Percentiles rank a stretch among this genome's conserved stretches.
Evolutionary conservation across 139 green algal species (phyloP).

Genomic region (Closterium sp.): DNA sequence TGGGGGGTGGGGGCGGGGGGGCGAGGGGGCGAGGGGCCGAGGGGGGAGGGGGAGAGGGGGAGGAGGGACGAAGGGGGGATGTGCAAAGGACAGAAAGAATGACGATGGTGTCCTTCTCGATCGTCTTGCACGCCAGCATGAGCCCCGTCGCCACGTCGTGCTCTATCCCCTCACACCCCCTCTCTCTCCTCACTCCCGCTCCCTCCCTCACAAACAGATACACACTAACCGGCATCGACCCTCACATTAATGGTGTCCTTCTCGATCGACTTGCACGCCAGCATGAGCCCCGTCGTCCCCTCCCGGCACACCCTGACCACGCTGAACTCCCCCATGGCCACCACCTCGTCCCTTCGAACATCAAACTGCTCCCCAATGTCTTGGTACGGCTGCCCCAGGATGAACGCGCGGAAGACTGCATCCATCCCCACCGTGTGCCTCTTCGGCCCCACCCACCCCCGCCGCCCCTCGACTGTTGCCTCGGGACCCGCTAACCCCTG

Average conservation of each 20-base stretch:
- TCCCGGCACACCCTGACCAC: not conserved
- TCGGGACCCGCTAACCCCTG: not conserved
- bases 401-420: not conserved
- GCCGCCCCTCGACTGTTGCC: not conserved
- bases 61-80: no score
- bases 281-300: not conserved
- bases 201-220: no score
- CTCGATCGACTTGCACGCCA: not conserved
- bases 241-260: not conserved
- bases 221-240: not conserved
- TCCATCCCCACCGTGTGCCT: not conserved
- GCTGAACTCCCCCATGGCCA: not conserved
- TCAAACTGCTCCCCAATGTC: not conserved
- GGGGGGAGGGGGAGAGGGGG: no score
- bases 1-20: no score
- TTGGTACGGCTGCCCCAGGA: not conserved
- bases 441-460: not conserved
- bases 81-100: no score
- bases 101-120: not conserved
- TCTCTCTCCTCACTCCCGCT: no score
- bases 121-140: not conserved
- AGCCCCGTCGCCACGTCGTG: not conserved
- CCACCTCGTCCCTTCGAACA: not conserved
- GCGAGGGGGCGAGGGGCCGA: no score
- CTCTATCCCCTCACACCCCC: no score